A percentile compares a stretch with the other conserved stretches of the same genome.
Conservation (phyloP, 2,329 filamentous ascomycete species). For the Dothistroma septosporum region DNA sequence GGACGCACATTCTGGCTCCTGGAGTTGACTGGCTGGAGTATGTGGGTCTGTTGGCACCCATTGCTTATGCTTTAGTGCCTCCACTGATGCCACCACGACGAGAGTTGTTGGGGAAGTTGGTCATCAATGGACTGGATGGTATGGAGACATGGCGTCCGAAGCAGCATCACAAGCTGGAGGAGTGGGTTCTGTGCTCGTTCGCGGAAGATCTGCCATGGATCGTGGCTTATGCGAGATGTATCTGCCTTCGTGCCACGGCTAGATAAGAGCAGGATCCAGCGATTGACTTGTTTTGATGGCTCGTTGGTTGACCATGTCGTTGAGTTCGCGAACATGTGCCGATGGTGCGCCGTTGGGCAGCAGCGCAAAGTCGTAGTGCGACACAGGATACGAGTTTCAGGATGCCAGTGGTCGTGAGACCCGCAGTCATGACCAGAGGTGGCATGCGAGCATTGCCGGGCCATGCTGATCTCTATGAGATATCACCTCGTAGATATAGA, state of each 20-base stretch:
- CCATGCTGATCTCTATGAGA: background rate
- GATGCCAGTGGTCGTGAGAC: background rate
- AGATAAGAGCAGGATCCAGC: background rate
- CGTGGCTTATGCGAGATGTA: background rate
- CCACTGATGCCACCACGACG: constrained; percentile 5
- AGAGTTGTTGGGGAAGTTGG: background rate
- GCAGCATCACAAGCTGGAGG: background rate
- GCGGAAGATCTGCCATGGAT: background rate
- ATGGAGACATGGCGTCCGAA: constrained; percentile 5
- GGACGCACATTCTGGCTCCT: constrained; percentile 7
- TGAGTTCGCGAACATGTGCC: background rate
- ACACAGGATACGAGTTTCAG: background rate
- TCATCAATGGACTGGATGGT: constrained; percentile 1
- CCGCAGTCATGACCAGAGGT: background rate
- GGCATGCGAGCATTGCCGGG: background rate
- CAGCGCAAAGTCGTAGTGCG: background rate
- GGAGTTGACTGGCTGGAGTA: constrained; percentile 10
- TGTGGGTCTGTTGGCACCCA: constrained; percentile 5
- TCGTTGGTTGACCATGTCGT: background rate
- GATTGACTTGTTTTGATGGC: background rate
- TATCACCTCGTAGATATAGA: background rate
- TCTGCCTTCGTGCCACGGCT: background rate
- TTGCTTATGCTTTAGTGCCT: constrained; percentile 2
- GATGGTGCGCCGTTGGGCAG: background rate
- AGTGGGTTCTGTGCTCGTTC: constrained; percentile 1